Base-by-base conservation (phyloP, 768 basidiomycete genomes). In the Ephemerocybe angulata region DNA sequence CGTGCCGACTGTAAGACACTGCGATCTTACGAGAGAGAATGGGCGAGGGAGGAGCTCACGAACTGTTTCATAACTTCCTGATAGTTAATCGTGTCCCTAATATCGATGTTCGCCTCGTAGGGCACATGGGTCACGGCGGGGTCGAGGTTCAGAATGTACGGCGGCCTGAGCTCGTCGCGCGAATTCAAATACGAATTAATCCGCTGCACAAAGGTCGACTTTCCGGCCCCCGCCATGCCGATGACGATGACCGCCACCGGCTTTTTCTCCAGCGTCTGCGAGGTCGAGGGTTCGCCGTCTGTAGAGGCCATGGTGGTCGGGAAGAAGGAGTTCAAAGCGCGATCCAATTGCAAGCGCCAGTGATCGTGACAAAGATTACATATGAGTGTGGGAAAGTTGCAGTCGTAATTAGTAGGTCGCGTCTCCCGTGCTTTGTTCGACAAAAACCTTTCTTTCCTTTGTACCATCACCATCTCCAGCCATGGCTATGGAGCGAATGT, bases 41-140 rank as follows among this genome's bases (percentile, higher is more conserved):
- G 52, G 56, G 33, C n/a, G n/a, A n/a, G n/a, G 64, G 64, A 62
- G 55, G 50, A 60, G 21, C 15, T 30, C 54, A 86, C 88, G 77
- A 78, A 97, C 93, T 98, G 94, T 82, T 97, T 95, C 97, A 99
- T 99, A 62, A 99, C 96, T 72, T 99, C 90, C 60, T 88, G 84
- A 71, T 98, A 99, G 68, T 98, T 90, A 21, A 99, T 86, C 11
- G 97, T 99, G 70, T 99, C 97, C 58, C 97, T 76, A 50, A 99
- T 98, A 69, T 99, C 97, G 57, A 99, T 98, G 68, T 98, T 98
- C 25, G 95, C 85, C 56, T 94, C 92, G 66, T 93, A 99, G 2
- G 95, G 93, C 37, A 93, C 79, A 55, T 87, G 87, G 7, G 89
- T 80, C 2, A 98, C 96, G 1, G 97, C 97, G 5, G 97, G 97